Base-by-base conservation (phyloP, 148 eudicot genomes). In the Silene uniflora region DNA sequence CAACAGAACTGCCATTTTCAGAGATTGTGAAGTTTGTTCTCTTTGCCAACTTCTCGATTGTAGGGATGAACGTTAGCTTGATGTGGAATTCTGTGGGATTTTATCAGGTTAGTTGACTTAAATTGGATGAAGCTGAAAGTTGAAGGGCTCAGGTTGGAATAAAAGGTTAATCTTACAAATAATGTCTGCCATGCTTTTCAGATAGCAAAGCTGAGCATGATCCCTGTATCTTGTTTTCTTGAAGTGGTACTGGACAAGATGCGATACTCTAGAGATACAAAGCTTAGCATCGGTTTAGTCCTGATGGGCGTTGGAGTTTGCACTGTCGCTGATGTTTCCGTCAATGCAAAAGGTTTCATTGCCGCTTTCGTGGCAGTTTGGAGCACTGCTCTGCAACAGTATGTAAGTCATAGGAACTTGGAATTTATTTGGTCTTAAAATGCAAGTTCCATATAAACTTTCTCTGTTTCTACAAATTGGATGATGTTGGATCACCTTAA, bases 81-180 rank as follows among this genome's bases (percentile, higher is more conserved):
- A 89, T 91, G 96, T 91, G 96, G 96, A 91, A 91, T 75, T 91
- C 96, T 22, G 92, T 91, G 60, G 96, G 96, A 73, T 91, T 91
- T 63, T 89, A 89, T 83, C 93, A 89, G 96, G 96, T 87, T 18
- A 80, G 77, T 80, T 62, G 46, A 67, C 64, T 25, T 60, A 62
- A 39, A 22, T 68, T 69, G 29, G 32, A 62, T 27, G 55, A 56
- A 44, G 17, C 27, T 74, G 56, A 14, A 66, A 47, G 6, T 52
- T 35, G 68, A 27, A 52, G 8, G 21, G 32, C 35, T 5, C 70
- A 46, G 19, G n/a, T 14, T 9, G 42, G 6, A 49, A 10, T 42
- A 12, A 52, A 56, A 16, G 35, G 42, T 61, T 25, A 21, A 14
- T 22, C 46, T 22, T 27, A 44, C 27, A 44, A 72, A n/a, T 39